phyloP scores from a whole-genome alignment of 306 rosid species.

The Pterocarpus macrocarpus region DNA sequence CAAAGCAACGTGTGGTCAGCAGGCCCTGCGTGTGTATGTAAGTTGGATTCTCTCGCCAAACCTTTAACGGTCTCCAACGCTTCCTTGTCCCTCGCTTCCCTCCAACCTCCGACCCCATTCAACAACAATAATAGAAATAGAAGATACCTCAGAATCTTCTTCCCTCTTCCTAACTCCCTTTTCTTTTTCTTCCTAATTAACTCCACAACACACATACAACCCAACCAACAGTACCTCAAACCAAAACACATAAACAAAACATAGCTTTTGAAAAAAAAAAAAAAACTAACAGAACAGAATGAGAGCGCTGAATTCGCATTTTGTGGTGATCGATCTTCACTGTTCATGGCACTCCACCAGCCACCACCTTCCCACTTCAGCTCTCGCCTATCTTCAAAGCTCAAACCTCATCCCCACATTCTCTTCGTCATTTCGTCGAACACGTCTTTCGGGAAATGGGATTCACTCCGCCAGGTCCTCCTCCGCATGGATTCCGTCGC shows the following conservation, averaged over 20 bases:
- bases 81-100: conserved; percentile 50
- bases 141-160: conserved; percentile 83
- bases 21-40: conserved; percentile 5
- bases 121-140: not conserved
- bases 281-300: conserved; percentile 31
- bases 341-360: conserved; percentile 40
- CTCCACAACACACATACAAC: not conserved
- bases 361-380: conserved; percentile 62
- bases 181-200: not conserved
- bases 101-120: conserved; percentile 37
- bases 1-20: conserved; percentile 23
- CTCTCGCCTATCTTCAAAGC: conserved; percentile 55
- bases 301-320: conserved; percentile 76
- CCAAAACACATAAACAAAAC: not conserved
- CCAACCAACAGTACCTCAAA: not conserved
- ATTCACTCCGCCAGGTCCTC: conserved; percentile 56
- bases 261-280: not conserved
- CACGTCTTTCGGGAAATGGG: conserved; percentile 47
- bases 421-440: conserved; percentile 67
- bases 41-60: not conserved
- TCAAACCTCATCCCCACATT: conserved; percentile 54
- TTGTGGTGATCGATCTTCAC: conserved; percentile 76
- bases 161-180: not conserved
- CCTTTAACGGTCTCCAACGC: conserved; percentile 25
- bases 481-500: conserved; percentile 54